Conservation (phyloP, 306 rosid species). For the Trifolium repens region DNA sequence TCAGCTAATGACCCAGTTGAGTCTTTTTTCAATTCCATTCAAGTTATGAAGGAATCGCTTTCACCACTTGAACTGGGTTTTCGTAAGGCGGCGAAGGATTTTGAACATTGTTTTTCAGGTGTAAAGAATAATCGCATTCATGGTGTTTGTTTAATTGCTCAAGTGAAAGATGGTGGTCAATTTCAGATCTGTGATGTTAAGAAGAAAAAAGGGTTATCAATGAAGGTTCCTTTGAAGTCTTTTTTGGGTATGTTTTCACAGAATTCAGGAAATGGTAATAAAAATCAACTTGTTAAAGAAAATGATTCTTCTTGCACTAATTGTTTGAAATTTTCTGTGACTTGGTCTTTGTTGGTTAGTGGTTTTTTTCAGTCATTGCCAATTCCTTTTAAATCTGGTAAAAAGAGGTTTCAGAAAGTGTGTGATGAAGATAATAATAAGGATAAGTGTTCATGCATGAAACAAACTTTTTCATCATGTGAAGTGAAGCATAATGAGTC, state of each 20-base stretch:
- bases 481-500: conserved; percentile 62
- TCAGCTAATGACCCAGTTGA: conserved; percentile 80
- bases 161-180: conserved; percentile 55
- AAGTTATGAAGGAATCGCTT: conserved; percentile 71
- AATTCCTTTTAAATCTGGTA: conserved; percentile 73
- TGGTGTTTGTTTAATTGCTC: conserved; percentile 57
- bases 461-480: conserved; percentile 57
- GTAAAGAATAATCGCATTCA: conserved; percentile 51
- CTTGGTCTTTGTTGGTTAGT: conserved; percentile 78
- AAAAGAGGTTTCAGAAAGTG: conserved; percentile 68
- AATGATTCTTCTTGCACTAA: conserved; percentile 72
- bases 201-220: conserved; percentile 66
- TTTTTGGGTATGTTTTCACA: conserved; percentile 67
- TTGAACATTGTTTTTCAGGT: conserved; percentile 80
- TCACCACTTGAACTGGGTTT: conserved; percentile 79
- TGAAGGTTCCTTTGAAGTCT: conserved; percentile 74
- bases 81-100: conserved; percentile 83
- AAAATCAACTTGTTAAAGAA: conserved; percentile 57
- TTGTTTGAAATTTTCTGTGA: conserved; percentile 80
- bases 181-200: conserved; percentile 70
- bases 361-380: conserved; percentile 84
- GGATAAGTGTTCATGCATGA: conserved; percentile 52
- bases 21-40: conserved; percentile 87
- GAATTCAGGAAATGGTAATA: conserved; percentile 56
- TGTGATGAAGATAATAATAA: conserved; percentile 51